Evolutionary conservation across 768 basidiomycete genomes (phyloP).

Genomic region (Fomitopsis pulvina): DNA sequence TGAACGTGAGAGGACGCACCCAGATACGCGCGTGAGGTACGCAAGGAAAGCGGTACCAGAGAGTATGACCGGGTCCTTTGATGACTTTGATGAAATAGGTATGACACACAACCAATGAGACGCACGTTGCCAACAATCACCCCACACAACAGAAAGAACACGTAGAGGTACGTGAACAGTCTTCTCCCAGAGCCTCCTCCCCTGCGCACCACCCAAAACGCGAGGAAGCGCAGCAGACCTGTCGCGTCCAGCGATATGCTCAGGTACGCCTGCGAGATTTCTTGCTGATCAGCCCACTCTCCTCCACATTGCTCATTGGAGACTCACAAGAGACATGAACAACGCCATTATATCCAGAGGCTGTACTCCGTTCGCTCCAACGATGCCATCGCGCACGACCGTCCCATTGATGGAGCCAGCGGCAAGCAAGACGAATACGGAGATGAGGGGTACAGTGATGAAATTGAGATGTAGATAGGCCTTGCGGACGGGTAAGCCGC

Average conservation of each 20-base stretch:
- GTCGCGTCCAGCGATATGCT: constrained; percentile 88
- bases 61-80: constrained; percentile 79
- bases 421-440: constrained; percentile 25
- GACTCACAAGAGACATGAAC: constrained; percentile 71
- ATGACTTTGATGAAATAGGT: neutral
- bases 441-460: constrained; percentile 24
- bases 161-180: constrained; percentile 76
- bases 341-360: constrained; percentile 92
- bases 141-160: constrained; percentile 74
- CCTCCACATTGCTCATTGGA: neutral
- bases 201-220: constrained; percentile 76
- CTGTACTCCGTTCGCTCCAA: constrained; percentile 71
- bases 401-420: constrained; percentile 21
- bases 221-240: constrained; percentile 79
- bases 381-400: constrained; percentile 69
- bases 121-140: constrained; percentile 72
- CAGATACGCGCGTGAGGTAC: constrained; percentile 74
- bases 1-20: constrained; percentile 16
- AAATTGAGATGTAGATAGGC: constrained; percentile 23
- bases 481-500: neutral
- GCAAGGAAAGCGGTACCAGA: constrained; percentile 87
- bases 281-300: constrained; percentile 7
- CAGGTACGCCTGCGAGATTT: constrained; percentile 64
- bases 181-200: constrained; percentile 67
- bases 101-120: too few species aligned